These are phyloP conservation scores for Termitomyces sp. DNA, from an alignment of 768 basidiomycete genomes.

Conservation along the genomic window DNA sequence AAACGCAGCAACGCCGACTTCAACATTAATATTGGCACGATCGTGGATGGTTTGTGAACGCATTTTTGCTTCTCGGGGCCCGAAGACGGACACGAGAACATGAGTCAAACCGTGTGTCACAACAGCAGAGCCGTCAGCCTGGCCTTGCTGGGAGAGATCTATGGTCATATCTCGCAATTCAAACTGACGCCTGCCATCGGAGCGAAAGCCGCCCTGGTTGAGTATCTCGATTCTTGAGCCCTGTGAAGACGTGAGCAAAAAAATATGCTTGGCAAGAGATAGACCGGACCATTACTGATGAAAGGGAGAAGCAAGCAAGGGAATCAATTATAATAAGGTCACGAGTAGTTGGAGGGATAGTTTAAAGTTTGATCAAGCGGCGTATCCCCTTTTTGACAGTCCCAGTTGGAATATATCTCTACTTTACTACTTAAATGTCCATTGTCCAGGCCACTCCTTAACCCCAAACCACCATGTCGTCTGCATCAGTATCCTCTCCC, in stretches of 20 bases:
- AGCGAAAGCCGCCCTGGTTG: slow-evolving; percentile 84
- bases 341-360: not conserved
- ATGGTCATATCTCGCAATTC: slow-evolving; percentile 84
- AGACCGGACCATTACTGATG: slow-evolving; percentile 19
- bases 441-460: not conserved
- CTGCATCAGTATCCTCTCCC: slow-evolving; percentile 23
- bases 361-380: slow-evolving; percentile 4
- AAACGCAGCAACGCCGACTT: slow-evolving; percentile 84
- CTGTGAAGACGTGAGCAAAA: slow-evolving; percentile 20
- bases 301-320: not conserved
- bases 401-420: not conserved
- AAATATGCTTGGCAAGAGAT: not conserved
- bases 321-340: not conserved
- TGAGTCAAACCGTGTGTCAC: slow-evolving; percentile 90
- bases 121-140: slow-evolving; percentile 82
- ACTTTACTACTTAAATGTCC: not conserved
- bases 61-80: slow-evolving; percentile 85
- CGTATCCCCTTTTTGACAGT: slow-evolving; percentile 13
- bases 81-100: slow-evolving; percentile 85
- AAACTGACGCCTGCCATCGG: slow-evolving; percentile 89
- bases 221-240: slow-evolving; percentile 67
- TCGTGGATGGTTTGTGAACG: slow-evolving; percentile 82
- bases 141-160: slow-evolving; percentile 68
- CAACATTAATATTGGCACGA: slow-evolving; percentile 85
- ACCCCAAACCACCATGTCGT: slow-evolving; percentile 32